Conservation (phyloP, 306 rosid genomes). For the Sechiopsis laciniata region DNA sequence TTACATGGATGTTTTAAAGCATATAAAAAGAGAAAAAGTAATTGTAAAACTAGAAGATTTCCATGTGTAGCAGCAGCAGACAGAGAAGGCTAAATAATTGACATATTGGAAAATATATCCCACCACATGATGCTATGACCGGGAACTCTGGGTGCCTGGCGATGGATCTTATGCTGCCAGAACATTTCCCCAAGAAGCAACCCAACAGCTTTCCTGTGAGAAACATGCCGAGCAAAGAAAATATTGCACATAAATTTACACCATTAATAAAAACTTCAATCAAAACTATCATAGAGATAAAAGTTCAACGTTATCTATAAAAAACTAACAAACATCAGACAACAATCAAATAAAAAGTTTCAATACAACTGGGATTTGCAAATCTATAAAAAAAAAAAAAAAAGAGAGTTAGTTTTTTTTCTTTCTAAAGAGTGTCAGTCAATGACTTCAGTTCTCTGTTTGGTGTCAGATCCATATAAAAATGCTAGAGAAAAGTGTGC, state of each 20-base stretch:
- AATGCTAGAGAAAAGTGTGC: too few species aligned
- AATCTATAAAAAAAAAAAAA: too few species aligned
- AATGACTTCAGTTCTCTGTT: too few species aligned
- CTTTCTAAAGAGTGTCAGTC: too few species aligned
- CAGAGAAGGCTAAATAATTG: neutral
- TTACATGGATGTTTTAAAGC: neutral
- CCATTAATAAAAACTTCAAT: neutral
- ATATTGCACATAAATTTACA: neutral
- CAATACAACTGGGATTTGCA: too few species aligned
- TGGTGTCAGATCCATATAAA: too few species aligned
- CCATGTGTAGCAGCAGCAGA: neutral
- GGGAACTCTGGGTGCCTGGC: constrained; percentile 83
- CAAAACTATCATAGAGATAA: neutral
- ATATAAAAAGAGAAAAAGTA: neutral
- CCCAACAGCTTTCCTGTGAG: constrained; percentile 73
- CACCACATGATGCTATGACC: constrained; percentile 86
- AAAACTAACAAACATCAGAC: too few species aligned
- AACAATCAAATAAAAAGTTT: too few species aligned
- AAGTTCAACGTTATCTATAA: too few species aligned
- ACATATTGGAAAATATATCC: constrained; percentile 1
- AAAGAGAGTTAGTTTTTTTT: too few species aligned
- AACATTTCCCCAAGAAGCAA: constrained; percentile 76
- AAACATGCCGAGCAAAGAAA: neutral
- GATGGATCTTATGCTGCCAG: constrained; percentile 92
- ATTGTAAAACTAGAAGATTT: neutral